These are phyloP conservation scores for Ilex paraguariensis DNA, from an alignment of 305 asterid species.

Conservation along the genomic window DNA sequence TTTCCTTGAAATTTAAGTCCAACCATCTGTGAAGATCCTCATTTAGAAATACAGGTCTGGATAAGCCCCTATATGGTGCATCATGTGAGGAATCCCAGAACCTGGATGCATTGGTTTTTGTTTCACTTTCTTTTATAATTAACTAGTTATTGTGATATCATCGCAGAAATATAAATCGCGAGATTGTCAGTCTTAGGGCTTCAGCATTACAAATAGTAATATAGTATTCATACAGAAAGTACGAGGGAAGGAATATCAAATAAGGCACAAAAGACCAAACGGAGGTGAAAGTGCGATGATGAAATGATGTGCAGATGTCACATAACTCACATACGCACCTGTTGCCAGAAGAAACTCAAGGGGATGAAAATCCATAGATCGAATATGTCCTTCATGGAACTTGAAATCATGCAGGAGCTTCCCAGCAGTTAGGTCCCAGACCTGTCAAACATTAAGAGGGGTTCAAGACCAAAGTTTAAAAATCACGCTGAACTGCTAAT, in stretches of 20 bases:
- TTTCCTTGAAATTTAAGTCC: too few relatives aligned
- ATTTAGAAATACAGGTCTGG: too few relatives aligned
- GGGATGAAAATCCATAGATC: constrained; percentile 93
- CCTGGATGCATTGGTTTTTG: too few relatives aligned
- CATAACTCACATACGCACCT: constrained; percentile 39
- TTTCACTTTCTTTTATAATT: too few relatives aligned
- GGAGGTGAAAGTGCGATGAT: neutral
- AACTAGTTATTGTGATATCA: too few relatives aligned
- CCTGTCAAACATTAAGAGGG: constrained; percentile 37
- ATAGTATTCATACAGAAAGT: neutral
- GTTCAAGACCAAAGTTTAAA: constrained; percentile 8
- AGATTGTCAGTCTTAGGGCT: too few relatives aligned
- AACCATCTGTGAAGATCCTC: too few relatives aligned
- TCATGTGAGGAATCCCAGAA: too few relatives aligned
- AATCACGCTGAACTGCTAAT: constrained; percentile 7
- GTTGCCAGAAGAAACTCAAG: constrained; percentile 95
- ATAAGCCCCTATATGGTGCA: too few relatives aligned
- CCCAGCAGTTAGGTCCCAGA: constrained; percentile 99
- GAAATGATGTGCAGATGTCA: neutral
- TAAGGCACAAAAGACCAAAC: neutral
- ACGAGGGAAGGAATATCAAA: neutral
- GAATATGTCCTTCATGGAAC: constrained; percentile 90
- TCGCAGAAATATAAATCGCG: too few relatives aligned
- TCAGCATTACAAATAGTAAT: neutral
- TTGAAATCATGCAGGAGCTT: constrained; percentile 94